phyloP scores from a whole-genome alignment of 108 stramenopile species.

The Pseudonitzschia multistriata region DNA sequence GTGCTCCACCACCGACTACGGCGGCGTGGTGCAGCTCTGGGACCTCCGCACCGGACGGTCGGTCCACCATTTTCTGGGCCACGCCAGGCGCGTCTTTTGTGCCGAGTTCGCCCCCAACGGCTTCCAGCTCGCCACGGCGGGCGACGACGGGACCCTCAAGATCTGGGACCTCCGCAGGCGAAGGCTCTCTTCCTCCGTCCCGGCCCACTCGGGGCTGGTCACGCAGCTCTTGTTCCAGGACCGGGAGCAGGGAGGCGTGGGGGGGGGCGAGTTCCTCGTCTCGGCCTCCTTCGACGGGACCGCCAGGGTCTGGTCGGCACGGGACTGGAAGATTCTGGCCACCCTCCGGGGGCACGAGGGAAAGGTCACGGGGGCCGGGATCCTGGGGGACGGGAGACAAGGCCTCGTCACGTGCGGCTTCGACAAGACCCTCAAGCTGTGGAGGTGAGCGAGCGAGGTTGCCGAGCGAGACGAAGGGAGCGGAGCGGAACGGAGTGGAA shows the following conservation, averaged over 20 bases:
- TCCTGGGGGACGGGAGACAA: constrained; percentile 46
- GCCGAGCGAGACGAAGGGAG: no score
- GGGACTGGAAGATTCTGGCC: constrained; percentile 84
- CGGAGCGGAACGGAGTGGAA: no score
- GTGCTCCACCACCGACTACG: constrained; percentile 92
- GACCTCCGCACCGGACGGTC: constrained; percentile 93
- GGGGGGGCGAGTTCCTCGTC: constrained; percentile 77
- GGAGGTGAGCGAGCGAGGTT: constrained; percentile 58
- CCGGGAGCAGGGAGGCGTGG: constrained; percentile 19
- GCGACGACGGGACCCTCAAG: constrained; percentile 92
- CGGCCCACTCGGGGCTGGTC: constrained; percentile 93
- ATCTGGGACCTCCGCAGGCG: constrained; percentile 92
- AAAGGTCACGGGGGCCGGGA: constrained; percentile 89
- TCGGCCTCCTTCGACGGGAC: constrained; percentile 94
- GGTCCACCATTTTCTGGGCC: constrained; percentile 81
- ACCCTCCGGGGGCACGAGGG: constrained; percentile 93
- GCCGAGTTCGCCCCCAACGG: constrained; percentile 89
- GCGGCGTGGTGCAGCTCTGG: constrained; percentile 92
- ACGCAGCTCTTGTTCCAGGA: constrained; percentile 79
- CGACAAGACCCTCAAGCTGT: constrained; percentile 89
- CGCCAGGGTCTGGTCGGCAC: constrained; percentile 85
- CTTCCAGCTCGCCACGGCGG: constrained; percentile 92
- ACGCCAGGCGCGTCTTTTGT: constrained; percentile 80
- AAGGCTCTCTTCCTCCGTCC: constrained; percentile 78
- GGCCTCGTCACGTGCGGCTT: constrained; percentile 78